These are phyloP conservation scores for Solanum medicagineum DNA, from an alignment of 257 asterid genomes.

Conservation along the genomic window DNA sequence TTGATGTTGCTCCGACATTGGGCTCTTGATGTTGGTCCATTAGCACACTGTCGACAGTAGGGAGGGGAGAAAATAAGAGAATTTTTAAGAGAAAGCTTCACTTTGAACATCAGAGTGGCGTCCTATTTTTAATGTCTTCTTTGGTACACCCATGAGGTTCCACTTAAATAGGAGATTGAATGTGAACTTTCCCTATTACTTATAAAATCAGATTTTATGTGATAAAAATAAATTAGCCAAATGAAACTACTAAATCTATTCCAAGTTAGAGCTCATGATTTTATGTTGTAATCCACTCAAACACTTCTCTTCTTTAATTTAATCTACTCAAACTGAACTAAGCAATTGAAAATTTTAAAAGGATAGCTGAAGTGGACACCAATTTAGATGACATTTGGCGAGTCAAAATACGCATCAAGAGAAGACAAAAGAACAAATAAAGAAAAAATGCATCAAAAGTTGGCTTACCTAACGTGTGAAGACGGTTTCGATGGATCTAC, in stretches of 20 bases:
- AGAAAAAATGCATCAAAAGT: not conserved
- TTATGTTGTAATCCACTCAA: not conserved
- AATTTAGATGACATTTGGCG: not conserved
- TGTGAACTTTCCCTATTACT: not conserved
- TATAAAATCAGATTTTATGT: not conserved
- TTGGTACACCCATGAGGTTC: not conserved
- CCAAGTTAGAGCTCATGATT: not conserved
- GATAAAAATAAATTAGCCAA: not conserved
- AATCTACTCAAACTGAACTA: not conserved
- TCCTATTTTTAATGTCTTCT: not conserved
- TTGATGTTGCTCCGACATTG: not conserved
- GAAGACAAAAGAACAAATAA: not conserved
- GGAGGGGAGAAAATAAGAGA: not conserved
- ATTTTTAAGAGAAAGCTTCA: not conserved
- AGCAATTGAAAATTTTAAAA: not conserved
- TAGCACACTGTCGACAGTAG: not conserved
- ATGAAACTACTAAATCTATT: not conserved
- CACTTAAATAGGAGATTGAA: not conserved
- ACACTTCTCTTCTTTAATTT: not conserved
- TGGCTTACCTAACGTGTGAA: constrained; percentile 28
- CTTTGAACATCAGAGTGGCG: not conserved
- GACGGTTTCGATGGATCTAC: constrained; percentile 32
- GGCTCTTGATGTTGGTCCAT: not conserved
- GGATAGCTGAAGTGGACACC: not conserved
- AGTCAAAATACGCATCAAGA: not conserved